phyloP scores from a whole-genome alignment of 1,284 basidiomycete species.

The Tylopilus orsonianus region DNA sequence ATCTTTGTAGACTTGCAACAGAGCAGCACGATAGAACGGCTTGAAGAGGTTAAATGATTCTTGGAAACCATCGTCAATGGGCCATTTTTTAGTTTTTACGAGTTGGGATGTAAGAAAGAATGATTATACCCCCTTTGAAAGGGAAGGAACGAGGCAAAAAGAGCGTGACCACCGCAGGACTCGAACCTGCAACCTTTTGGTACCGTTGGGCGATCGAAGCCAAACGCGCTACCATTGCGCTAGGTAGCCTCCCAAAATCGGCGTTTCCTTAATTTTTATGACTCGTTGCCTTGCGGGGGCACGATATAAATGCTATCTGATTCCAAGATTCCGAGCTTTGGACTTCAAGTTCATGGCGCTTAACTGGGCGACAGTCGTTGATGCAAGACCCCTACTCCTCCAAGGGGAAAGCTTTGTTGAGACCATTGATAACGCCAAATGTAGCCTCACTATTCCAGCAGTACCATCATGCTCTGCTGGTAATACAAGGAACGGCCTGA shows the following conservation, averaged over 20 bases:
- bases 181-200: conserved; percentile 89
- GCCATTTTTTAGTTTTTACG: too few relatives aligned
- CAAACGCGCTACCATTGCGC: conserved; percentile 77
- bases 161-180: conserved; percentile 74
- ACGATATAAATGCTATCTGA: too few relatives aligned
- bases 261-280: too few relatives aligned
- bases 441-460: conserved; percentile 58
- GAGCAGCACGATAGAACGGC: too few relatives aligned
- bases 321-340: too few relatives aligned
- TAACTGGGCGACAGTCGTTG: conserved; percentile 71
- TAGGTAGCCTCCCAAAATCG: conserved; percentile 35
- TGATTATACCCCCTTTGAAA: too few relatives aligned
- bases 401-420: conserved; percentile 61
- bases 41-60: too few relatives aligned
- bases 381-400: conserved; percentile 60
- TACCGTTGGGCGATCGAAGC: conserved; percentile 70
- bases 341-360: conserved; percentile 58
- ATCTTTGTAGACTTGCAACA: too few relatives aligned
- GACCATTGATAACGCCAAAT: conserved; percentile 54
- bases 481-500: conserved; percentile 52
- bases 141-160: conserved; percentile 20
- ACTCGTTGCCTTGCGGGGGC: too few relatives aligned
- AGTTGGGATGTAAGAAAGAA: too few relatives aligned
- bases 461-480: conserved; percentile 37
- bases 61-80: too few relatives aligned